phyloP scores from a whole-genome alignment of 2,329 filamentous ascomycete genomes.

The Trichoderma koningiopsis region DNA sequence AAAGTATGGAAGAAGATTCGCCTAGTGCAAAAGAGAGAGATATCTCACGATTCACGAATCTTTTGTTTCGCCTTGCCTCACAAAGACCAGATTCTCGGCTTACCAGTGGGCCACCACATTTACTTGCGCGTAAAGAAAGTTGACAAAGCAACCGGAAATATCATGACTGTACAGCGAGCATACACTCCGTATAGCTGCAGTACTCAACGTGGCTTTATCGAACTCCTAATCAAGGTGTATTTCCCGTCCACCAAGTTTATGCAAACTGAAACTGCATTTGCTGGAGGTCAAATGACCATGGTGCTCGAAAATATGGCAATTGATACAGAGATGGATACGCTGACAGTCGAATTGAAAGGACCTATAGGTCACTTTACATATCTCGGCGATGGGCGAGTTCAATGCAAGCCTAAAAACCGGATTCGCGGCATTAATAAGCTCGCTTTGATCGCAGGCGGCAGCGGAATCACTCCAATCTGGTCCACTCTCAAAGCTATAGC shows the following conservation, averaged over 20 bases:
- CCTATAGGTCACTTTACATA: slow-evolving; percentile 3
- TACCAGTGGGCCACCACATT: slow-evolving; percentile 6
- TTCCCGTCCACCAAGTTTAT: background rate
- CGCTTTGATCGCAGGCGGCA: slow-evolving; percentile 1
- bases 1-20: slow-evolving; percentile 5
- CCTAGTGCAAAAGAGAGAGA: background rate
- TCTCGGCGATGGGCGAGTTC: background rate
- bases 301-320: background rate
- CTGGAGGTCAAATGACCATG: slow-evolving; percentile 1
- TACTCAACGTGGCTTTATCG: background rate
- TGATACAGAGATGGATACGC: background rate
- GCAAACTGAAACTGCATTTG: background rate
- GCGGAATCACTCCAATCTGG: slow-evolving; percentile 88
- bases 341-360: background rate
- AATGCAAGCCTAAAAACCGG: background rate
- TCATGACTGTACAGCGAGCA: background rate
- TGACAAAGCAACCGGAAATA: slow-evolving; percentile 49
- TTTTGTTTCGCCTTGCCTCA: background rate
- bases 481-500: slow-evolving; percentile 66
- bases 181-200: slow-evolving; percentile 7
- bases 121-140: background rate
- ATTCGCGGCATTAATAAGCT: background rate
- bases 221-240: slow-evolving; percentile 15
- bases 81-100: background rate
- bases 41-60: slow-evolving; percentile 10